Percentiles rank a stretch among this genome's conserved stretches.
Conservation (phyloP, 176 grass and related monocot species). For the Poa annua region DNA sequence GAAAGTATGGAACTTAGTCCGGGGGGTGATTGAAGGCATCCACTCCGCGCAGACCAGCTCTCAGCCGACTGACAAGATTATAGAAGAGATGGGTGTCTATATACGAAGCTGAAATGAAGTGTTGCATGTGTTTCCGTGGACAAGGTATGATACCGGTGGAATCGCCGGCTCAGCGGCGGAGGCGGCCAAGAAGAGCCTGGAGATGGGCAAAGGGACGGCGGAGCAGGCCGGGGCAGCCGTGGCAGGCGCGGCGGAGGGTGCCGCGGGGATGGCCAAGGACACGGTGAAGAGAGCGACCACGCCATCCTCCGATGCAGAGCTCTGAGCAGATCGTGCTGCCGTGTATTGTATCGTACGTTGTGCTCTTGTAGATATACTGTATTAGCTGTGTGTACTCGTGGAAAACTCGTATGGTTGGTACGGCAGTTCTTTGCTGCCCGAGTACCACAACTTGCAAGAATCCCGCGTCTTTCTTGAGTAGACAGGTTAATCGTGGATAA, state of each 20-base stretch:
- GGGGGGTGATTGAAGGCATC: too few species aligned
- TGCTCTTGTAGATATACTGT: not conserved
- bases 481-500: not conserved
- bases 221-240: conserved; percentile 48
- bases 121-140: not conserved
- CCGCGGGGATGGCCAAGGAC: conserved; percentile 52
- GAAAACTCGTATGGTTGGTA: too few species aligned
- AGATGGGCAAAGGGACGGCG: conserved; percentile 60
- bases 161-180: conserved; percentile 32
- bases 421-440: not conserved
- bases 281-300: conserved; percentile 46
- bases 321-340: conserved; percentile 4
- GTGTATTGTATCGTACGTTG: not conserved
- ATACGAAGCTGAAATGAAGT: too few species aligned
- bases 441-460: not conserved
- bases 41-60: too few species aligned
- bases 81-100: too few species aligned
- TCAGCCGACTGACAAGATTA: too few species aligned
- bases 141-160: conserved; percentile 6
- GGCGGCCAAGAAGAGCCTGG: conserved; percentile 61
- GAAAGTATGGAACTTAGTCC: too few species aligned
- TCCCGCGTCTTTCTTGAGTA: not conserved
- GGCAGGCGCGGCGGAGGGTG: conserved; percentile 40
- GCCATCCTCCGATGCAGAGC: not conserved
- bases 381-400: too few species aligned